Conservation (phyloP, 179 eudicot genomes). For the Drosera spatulata region DNA sequence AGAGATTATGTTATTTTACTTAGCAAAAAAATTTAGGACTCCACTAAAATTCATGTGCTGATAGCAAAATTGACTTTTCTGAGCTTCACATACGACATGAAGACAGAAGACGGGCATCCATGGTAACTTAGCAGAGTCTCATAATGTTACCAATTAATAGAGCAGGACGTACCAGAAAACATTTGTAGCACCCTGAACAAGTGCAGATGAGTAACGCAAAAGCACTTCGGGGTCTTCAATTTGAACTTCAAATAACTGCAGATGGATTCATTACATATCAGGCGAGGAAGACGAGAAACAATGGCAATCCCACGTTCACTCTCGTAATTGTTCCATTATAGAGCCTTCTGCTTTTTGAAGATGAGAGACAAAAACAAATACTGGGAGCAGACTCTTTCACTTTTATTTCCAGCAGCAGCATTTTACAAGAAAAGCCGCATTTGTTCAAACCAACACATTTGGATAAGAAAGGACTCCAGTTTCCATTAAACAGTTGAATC, state of each 20-base stretch:
- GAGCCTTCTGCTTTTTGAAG: too few species aligned
- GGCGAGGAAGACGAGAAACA: background rate
- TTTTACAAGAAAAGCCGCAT: too few species aligned
- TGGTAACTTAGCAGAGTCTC: background rate
- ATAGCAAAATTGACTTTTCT: background rate
- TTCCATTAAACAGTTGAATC: too few species aligned
- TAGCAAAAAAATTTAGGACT: background rate
- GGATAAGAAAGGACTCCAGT: too few species aligned
- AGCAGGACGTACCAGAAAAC: constrained; percentile 68
- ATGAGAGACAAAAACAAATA: too few species aligned
- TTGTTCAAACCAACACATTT: too few species aligned
- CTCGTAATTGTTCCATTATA: background rate
- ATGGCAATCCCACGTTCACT: background rate
- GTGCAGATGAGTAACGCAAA: constrained; percentile 92
- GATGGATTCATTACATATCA: background rate
- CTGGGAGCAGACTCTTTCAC: too few species aligned
- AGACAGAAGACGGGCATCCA: background rate
- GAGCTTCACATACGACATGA: background rate
- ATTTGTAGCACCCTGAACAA: constrained; percentile 92
- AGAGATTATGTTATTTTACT: too few species aligned
- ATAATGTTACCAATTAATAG: background rate
- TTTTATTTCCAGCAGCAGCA: too few species aligned
- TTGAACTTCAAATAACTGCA: constrained; percentile 83
- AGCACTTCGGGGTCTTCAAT: constrained; percentile 76
- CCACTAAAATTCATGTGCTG: background rate